Evolutionary conservation across 148 eudicot species (phyloP).

Genomic region (Nyssa sinensis): DNA sequence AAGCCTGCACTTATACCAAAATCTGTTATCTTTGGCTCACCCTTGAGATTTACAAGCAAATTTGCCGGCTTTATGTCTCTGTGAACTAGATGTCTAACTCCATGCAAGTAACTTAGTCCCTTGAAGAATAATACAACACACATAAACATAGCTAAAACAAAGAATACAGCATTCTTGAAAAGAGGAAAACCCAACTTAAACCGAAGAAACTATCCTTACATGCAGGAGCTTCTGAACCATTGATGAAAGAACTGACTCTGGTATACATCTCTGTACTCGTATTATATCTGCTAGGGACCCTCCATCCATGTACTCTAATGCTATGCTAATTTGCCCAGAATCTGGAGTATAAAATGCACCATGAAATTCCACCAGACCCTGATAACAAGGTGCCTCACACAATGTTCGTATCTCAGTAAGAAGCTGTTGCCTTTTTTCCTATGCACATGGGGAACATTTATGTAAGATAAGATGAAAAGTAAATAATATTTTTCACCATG

Average conservation of each 20-base stretch:
- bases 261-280: slow-evolving; percentile 53
- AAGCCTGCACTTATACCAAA: slow-evolving; percentile 99
- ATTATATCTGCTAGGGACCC: slow-evolving; percentile 90
- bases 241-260: slow-evolving; percentile 79
- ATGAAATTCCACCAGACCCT: slow-evolving; percentile 92
- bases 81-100: slow-evolving; percentile 83
- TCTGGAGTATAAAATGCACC: slow-evolving; percentile 96
- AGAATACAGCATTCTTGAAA: neutral
- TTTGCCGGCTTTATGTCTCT: slow-evolving; percentile 99
- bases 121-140: slow-evolving; percentile 25
- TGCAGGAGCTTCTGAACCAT: slow-evolving; percentile 74
- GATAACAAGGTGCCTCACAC: slow-evolving; percentile 88
- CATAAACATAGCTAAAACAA: slow-evolving; percentile 4
- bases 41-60: slow-evolving; percentile 89
- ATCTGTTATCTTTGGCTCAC: slow-evolving; percentile 97
- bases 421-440: slow-evolving; percentile 95
- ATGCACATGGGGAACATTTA: slow-evolving; percentile 11
- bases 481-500: neutral
- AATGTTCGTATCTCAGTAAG: slow-evolving; percentile 86
- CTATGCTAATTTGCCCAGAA: slow-evolving; percentile 97
- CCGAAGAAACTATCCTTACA: slow-evolving; percentile 28
- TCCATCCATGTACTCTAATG: slow-evolving; percentile 96
- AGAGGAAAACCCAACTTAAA: slow-evolving; percentile 2
- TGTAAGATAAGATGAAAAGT: slow-evolving; percentile 9
- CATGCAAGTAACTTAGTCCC: slow-evolving; percentile 92